Conservation (phyloP, 768 basidiomycete genomes). For the Naganishia vishniacii region DNA sequence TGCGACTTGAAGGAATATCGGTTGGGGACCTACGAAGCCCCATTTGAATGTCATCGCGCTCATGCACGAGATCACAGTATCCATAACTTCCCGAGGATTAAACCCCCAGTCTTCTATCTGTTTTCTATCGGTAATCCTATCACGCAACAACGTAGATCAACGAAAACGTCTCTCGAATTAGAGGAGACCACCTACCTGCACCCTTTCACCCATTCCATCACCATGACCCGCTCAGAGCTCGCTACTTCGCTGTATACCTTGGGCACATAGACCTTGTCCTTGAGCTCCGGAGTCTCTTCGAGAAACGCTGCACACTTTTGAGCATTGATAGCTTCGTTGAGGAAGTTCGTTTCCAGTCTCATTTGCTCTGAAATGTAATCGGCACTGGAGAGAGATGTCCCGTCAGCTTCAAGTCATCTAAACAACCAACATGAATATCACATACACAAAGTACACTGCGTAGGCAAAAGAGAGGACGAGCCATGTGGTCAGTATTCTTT, state of each 20-base stretch:
- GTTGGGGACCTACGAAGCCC: constrained; percentile 77
- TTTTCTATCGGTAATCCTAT: constrained; percentile 48
- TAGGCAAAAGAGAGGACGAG: constrained; percentile 17
- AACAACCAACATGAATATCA: neutral
- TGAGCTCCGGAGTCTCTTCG: constrained; percentile 63
- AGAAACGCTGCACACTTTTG: constrained; percentile 64
- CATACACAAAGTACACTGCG: constrained; percentile 38
- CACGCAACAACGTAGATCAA: neutral
- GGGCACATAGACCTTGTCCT: constrained; percentile 71
- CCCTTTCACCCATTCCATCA: constrained; percentile 49
- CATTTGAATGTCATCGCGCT: constrained; percentile 80
- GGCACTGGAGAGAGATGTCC: constrained; percentile 31
- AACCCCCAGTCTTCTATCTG: constrained; percentile 46
- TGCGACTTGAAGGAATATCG: no score
- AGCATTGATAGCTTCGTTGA: constrained; percentile 72
- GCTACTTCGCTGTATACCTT: constrained; percentile 42
- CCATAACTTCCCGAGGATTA: constrained; percentile 58
- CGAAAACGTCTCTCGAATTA: neutral
- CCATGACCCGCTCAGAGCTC: constrained; percentile 62
- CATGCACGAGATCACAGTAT: constrained; percentile 79
- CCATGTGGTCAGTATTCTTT: no score
- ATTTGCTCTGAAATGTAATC: constrained; percentile 66
- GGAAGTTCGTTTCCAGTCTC: constrained; percentile 74
- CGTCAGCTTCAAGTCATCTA: neutral
- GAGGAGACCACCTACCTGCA: constrained; percentile 35